phyloP scores from a whole-genome alignment of 495 filamentous ascomycete species.

The Aspergillus diversus region DNA sequence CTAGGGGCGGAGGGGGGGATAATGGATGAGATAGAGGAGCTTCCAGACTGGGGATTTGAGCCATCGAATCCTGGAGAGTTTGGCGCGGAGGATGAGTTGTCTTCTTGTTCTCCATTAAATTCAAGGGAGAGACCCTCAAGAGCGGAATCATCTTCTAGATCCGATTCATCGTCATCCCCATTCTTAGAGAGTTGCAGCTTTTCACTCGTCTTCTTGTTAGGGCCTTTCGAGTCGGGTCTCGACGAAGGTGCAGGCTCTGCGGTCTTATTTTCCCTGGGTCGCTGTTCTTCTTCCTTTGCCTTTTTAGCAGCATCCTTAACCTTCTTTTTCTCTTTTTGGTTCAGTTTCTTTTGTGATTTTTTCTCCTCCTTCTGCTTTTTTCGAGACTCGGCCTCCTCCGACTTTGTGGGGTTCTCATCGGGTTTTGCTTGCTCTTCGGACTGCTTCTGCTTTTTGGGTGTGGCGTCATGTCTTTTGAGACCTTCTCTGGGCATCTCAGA shows the following conservation, averaged over 20 bases:
- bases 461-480: conserved; percentile 39
- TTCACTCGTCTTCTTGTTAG: conserved; percentile 38
- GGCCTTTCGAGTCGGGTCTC: conserved; percentile 24
- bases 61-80: conserved; percentile 69
- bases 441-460: conserved; percentile 45
- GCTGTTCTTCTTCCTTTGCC: conserved; percentile 47
- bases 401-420: conserved; percentile 28
- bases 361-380: conserved; percentile 51
- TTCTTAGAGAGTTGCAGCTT: conserved; percentile 18
- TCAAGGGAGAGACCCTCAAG: conserved; percentile 48
- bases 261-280: conserved; percentile 30
- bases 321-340: conserved; percentile 53
- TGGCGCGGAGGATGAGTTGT: conserved; percentile 57
- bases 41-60: conserved; percentile 60
- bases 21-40: conserved; percentile 73
- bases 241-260: conserved; percentile 20
- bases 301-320: conserved; percentile 50
- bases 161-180: conserved; percentile 38
- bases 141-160: conserved; percentile 39
- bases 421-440: conserved; percentile 34
- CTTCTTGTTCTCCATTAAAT: conserved; percentile 41
- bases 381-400: conserved; percentile 43
- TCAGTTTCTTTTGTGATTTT: conserved; percentile 54
- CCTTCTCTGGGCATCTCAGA: conserved; percentile 48
- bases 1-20: conserved; percentile 54